phyloP scores from a whole-genome alignment of 2,329 filamentous ascomycete species.

The Aureobasidium namibiae region DNA sequence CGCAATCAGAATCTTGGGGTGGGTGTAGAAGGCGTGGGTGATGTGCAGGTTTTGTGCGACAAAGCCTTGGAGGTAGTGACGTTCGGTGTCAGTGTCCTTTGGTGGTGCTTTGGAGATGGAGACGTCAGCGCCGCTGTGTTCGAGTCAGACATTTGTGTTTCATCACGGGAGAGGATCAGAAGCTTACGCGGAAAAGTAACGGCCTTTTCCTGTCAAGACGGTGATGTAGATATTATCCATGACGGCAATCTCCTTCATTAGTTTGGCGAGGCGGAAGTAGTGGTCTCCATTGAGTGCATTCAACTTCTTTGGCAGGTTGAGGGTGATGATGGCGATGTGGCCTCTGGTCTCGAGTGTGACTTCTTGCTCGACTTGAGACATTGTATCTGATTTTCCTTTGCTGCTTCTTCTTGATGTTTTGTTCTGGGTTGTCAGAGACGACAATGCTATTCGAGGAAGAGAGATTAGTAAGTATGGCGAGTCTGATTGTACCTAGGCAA shows the following conservation, averaged over 20 bases:
- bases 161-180: background rate
- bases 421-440: too few relatives aligned
- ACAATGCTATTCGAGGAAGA: background rate
- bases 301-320: slow-evolving; percentile 79
- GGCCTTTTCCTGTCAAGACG: slow-evolving; percentile 71
- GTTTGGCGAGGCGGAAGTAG: slow-evolving; percentile 69
- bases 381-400: background rate
- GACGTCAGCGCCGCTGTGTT: slow-evolving; percentile 70
- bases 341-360: slow-evolving; percentile 56
- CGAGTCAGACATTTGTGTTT: background rate
- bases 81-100: slow-evolving; percentile 33
- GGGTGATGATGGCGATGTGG: slow-evolving; percentile 73
- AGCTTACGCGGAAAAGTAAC: slow-evolving; percentile 76
- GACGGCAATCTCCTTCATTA: slow-evolving; percentile 67
- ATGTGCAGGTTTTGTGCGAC: slow-evolving; percentile 81
- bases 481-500: background rate
- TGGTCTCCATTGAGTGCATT: slow-evolving; percentile 65
- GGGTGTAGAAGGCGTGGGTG: slow-evolving; percentile 82
- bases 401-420: background rate
- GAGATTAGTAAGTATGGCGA: background rate
- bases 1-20: slow-evolving; percentile 86
- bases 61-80: slow-evolving; percentile 62
- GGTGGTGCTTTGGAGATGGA: slow-evolving; percentile 42
- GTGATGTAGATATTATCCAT: slow-evolving; percentile 79
- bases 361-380: slow-evolving; percentile 29